A percentile compares a stretch with the other conserved stretches of the same genome.
Evolutionary conservation across 1,284 basidiomycete genomes (phyloP).

Genomic region (Cerrena zonata): DNA sequence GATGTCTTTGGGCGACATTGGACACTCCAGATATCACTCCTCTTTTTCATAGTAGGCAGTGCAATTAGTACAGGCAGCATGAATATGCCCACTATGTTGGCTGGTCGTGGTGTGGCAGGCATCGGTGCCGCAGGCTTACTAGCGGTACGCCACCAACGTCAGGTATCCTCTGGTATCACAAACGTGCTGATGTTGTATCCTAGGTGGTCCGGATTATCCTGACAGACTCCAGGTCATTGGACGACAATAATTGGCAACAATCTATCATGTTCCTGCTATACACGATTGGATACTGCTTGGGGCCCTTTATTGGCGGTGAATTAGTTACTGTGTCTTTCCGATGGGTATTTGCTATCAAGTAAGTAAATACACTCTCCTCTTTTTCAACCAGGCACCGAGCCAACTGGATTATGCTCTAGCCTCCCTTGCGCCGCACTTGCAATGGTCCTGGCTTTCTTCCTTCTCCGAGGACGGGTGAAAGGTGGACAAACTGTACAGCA

Average conservation of each 20-base stretch:
- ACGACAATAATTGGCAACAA: conserved; percentile 40
- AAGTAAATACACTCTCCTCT: too few relatives aligned
- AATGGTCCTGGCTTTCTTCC: conserved; percentile 36
- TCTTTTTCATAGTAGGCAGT: conserved; percentile 43
- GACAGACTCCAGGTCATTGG: conserved; percentile 38
- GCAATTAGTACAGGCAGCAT: conserved; percentile 40
- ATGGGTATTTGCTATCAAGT: conserved; percentile 55
- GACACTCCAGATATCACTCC: conserved; percentile 38
- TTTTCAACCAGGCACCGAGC: too few relatives aligned
- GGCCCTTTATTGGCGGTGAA: conserved; percentile 43
- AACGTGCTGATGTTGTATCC: background rate
- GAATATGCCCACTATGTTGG: conserved; percentile 39
- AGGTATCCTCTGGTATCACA: background rate
- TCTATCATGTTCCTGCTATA: conserved; percentile 39
- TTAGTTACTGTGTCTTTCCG: conserved; percentile 38
- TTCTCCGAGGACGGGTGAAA: conserved; percentile 33
- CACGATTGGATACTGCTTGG: conserved; percentile 37
- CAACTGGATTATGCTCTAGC: too few relatives aligned
- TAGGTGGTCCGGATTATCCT: conserved; percentile 42
- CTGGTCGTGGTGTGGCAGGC: conserved; percentile 41
- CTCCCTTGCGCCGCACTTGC: conserved; percentile 27
- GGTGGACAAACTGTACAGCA: conserved; percentile 19
- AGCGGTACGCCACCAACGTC: conserved; percentile 28
- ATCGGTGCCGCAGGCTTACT: conserved; percentile 43
- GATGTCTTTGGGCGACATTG: conserved; percentile 45